Evolutionary conservation across 305 asterid species (phyloP).

Genomic region (Monarda citriodora): DNA sequence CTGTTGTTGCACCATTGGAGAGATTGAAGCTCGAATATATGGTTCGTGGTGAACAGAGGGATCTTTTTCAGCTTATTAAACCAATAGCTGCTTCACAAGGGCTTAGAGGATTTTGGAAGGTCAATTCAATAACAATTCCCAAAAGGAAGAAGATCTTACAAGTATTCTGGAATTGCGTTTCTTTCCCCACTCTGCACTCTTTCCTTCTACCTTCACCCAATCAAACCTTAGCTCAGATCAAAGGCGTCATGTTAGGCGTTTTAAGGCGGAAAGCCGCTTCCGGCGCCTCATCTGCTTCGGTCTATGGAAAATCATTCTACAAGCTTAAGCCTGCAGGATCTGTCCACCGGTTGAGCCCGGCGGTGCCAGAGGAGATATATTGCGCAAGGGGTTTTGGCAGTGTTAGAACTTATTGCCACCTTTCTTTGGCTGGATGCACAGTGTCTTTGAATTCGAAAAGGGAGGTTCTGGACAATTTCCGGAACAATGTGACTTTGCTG

Average conservation of each 20-base stretch:
- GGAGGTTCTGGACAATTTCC: constrained; percentile 34
- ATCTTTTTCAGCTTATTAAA: too few species aligned
- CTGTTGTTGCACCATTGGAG: too few species aligned
- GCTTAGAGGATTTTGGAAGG: too few species aligned
- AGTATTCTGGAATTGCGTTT: constrained; percentile 5
- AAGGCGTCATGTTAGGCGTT: constrained; percentile 73
- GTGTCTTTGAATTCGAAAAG: constrained; percentile 41
- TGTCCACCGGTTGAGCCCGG: constrained; percentile 32
- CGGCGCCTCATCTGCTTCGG: constrained; percentile 66
- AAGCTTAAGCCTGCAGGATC: constrained; percentile 46
- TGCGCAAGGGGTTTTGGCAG: constrained; percentile 33
- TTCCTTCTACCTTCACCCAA: constrained; percentile 22
- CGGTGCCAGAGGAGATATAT: constrained; percentile 51
- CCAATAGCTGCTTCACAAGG: too few species aligned
- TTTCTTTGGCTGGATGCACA: constrained; percentile 42
- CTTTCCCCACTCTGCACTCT: constrained; percentile 6
- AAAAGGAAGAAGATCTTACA: constrained; percentile 23
- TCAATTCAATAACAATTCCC: constrained; percentile 20
- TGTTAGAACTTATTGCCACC: constrained; percentile 41
- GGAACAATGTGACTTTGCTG: constrained; percentile 31
- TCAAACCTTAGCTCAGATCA: constrained; percentile 28
- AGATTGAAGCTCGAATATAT: too few species aligned
- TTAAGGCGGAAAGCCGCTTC: constrained; percentile 85
- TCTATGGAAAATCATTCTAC: constrained; percentile 44
- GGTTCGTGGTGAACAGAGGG: too few species aligned